These are phyloP conservation scores for Spathaspora girioi DNA, from an alignment of 805 yeast species.

Conservation along the genomic window DNA sequence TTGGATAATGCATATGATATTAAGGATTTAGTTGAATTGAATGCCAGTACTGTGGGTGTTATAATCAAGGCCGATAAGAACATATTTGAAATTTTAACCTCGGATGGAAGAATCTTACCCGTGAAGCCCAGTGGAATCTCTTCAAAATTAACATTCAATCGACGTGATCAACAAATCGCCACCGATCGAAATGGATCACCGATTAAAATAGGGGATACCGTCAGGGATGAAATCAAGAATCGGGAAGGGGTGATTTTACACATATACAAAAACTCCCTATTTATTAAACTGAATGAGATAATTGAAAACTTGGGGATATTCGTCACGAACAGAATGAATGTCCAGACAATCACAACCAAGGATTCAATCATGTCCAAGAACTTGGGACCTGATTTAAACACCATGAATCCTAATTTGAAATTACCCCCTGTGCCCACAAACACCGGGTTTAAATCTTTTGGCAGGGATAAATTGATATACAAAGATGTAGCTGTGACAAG, in stretches of 20 bases:
- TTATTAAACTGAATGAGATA: constrained; percentile 75
- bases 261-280: constrained; percentile 74
- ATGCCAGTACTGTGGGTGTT: constrained; percentile 83
- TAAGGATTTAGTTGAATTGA: constrained; percentile 85
- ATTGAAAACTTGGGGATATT: constrained; percentile 89
- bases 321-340: constrained; percentile 70
- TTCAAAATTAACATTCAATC: constrained; percentile 61
- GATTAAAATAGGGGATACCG: constrained; percentile 86
- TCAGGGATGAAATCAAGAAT: constrained; percentile 75
- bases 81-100: constrained; percentile 71
- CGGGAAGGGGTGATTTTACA: constrained; percentile 86
- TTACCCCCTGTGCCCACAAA: constrained; percentile 49
- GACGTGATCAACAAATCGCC: constrained; percentile 67
- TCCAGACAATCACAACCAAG: constrained; percentile 81
- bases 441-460: constrained; percentile 47
- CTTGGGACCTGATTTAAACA: constrained; percentile 64
- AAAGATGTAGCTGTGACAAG: constrained; percentile 82
- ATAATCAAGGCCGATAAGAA: constrained; percentile 88
- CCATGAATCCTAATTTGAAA: constrained; percentile 80
- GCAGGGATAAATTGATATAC: constrained; percentile 77
- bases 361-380: constrained; percentile 59
- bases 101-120: constrained; percentile 72
- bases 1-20: constrained; percentile 77
- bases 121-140: constrained; percentile 81
- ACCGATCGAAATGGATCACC: constrained; percentile 85